These are phyloP conservation scores for Phytophthora melonis DNA, from an alignment of 352 stramenopile species.

Conservation along the genomic window DNA sequence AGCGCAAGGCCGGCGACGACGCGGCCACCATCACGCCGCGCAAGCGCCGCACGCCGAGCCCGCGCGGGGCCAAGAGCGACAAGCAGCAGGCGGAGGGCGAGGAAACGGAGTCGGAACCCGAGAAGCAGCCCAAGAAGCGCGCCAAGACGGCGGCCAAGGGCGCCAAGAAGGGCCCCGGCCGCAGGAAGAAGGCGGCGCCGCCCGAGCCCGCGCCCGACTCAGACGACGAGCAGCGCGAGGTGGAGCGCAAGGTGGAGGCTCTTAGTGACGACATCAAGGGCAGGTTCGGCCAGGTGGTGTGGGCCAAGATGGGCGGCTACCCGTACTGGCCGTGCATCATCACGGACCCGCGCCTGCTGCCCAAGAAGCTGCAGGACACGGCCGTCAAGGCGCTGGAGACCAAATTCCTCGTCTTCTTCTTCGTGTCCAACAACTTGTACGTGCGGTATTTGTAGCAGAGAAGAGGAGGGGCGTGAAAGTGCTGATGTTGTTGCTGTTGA, in stretches of 20 bases:
- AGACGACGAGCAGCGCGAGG: conserved; percentile 47
- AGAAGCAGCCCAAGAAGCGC: conserved; percentile 63
- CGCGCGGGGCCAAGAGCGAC: conserved; percentile 6
- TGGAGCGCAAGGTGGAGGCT: conserved; percentile 52
- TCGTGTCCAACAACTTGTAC: conserved; percentile 81
- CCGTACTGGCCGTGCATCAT: conserved; percentile 87
- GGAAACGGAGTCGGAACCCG: conserved; percentile 60
- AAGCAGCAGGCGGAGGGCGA: conserved; percentile 30
- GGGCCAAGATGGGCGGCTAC: conserved; percentile 85
- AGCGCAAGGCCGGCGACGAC: conserved; percentile 16
- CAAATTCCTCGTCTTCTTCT: conserved; percentile 85
- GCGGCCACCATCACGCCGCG: conserved; percentile 1
- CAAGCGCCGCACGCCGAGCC: conserved; percentile 29
- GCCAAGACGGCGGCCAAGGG: conserved; percentile 37
- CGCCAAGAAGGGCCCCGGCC: conserved; percentile 40
- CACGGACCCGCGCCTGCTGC: conserved; percentile 63
- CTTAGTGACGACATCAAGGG: conserved; percentile 65
- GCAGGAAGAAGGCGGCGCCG: conserved; percentile 50
- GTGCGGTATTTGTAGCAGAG: conserved; percentile 1
- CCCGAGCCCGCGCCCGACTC: conserved; percentile 4
- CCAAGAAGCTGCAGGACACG: conserved; percentile 49
- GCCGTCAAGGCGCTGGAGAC: conserved; percentile 69
- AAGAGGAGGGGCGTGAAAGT: too few relatives aligned
- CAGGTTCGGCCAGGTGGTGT: conserved; percentile 82
- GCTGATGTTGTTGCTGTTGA: conserved; percentile 1